Base-by-base conservation (phyloP, 768 basidiomycete species). In the Hericium alpestre region DNA sequence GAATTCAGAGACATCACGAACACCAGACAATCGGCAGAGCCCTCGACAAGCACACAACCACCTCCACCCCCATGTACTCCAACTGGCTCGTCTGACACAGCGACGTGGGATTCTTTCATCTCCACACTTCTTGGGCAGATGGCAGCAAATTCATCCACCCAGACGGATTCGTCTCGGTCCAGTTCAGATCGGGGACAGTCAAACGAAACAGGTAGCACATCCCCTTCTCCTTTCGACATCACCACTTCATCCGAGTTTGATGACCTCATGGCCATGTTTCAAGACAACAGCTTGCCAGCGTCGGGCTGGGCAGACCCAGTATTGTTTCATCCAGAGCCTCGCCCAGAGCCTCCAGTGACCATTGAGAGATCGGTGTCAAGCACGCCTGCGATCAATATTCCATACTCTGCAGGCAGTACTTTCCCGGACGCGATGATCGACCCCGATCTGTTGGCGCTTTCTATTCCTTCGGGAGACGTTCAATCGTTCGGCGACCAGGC, bases 211-310 rank as follows among this genome's bases (percentile, higher is more conserved):
- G 9, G 32, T 7, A 32, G 32, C 32, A 6, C 4, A 32, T 32
- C 43, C n/a, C n/a, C 43, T 46, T 15, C 20, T 46, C 43, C 53
- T 25, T 48, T 38, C 56, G 48, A 20, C 53, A 41, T 23, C 60
- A 15, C 22, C 27, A 13, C 61, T 39, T 47, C 39, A 13, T 18
- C 32, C 18, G 46, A 12, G 18, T 46, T 64, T 25, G 63, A 52
- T 9, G 38, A 51, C 7, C 55, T 60, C 51, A 40, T 20, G 64
- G 73, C 11, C 73, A 78, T 58, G 76, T 81, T 59, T 76, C 71
- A 39, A 81, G 78, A 79, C 70, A 81, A 67, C 73, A 71, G 53
- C 73, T 78, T 51, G 68, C 49, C 49, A 10, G 11, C 23, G 6
- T 25, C 15, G 9, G 22, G 16, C 32, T 25, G 20, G 20, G 18